These are phyloP conservation scores for Lagenidium giganteum DNA, from an alignment of 352 stramenopile genomes.

Conservation along the genomic window DNA sequence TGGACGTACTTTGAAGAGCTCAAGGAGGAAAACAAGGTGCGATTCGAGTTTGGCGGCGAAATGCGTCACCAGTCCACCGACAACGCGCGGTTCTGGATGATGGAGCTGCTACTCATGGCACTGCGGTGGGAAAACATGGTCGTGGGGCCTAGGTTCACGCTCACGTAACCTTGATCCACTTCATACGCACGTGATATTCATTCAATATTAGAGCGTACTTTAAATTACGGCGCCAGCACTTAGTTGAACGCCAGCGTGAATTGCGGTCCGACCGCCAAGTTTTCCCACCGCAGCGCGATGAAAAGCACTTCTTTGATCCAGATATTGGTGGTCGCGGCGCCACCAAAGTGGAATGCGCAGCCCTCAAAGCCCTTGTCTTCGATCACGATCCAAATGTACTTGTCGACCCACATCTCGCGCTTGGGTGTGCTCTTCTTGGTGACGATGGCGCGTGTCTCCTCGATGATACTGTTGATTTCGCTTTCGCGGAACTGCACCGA, in stretches of 20 bases:
- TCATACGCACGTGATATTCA: slow-evolving; percentile 15
- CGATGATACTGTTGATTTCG: slow-evolving; percentile 14
- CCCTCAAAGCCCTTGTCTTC: slow-evolving; percentile 20
- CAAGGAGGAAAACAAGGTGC: not conserved
- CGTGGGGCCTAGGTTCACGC: slow-evolving; percentile 16
- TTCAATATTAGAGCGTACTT: slow-evolving; percentile 1
- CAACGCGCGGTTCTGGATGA: slow-evolving; percentile 27
- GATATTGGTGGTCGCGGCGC: slow-evolving; percentile 33
- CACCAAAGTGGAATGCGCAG: slow-evolving; percentile 61
- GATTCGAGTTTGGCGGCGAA: slow-evolving; percentile 15
- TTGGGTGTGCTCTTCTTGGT: slow-evolving; percentile 4
- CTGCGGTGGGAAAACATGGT: slow-evolving; percentile 20
- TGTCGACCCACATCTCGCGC: slow-evolving; percentile 54
- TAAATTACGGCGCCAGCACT: not conserved
- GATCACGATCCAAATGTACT: slow-evolving; percentile 64
- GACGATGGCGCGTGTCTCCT: slow-evolving; percentile 7
- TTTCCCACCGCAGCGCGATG: slow-evolving; percentile 62
- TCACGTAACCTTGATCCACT: slow-evolving; percentile 13
- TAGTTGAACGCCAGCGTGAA: slow-evolving; percentile 25
- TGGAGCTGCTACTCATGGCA: slow-evolving; percentile 28
- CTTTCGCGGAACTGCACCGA: slow-evolving; percentile 45
- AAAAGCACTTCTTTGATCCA: slow-evolving; percentile 71
- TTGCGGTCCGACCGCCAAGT: slow-evolving; percentile 42
- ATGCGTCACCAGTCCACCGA: slow-evolving; percentile 14
- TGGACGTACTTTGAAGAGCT: slow-evolving; percentile 12